These are phyloP conservation scores for Diaporthe aspalathi DNA, from an alignment of 2,329 filamentous ascomycete species.

Conservation along the genomic window DNA sequence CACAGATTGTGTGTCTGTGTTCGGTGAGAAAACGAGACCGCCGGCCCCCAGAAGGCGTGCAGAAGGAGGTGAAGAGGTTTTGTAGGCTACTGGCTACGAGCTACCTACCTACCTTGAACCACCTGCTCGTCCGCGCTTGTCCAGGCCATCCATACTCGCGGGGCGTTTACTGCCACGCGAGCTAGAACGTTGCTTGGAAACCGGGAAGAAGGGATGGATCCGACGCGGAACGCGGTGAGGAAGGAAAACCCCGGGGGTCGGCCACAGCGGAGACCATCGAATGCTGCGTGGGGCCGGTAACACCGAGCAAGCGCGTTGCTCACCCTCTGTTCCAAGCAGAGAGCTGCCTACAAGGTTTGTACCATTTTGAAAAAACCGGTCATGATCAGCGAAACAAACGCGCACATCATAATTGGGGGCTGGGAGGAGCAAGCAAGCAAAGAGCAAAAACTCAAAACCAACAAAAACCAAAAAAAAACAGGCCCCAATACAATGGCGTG, in stretches of 20 bases:
- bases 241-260: conserved; percentile 5
- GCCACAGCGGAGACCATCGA: conserved; percentile 13
- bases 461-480: too few species aligned
- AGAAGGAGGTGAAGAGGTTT: neutral
- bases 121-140: neutral
- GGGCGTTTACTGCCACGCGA: neutral
- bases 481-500: neutral
- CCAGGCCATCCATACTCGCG: neutral
- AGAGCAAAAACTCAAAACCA: neutral
- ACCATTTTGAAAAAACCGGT: neutral
- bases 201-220: neutral
- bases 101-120: too few species aligned
- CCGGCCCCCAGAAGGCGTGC: neutral
- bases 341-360: conserved; percentile 1
- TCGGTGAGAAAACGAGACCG: too few species aligned
- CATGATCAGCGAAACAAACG: conserved; percentile 23
- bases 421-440: too few species aligned
- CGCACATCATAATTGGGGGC: neutral
- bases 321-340: neutral
- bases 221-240: conserved; percentile 9
- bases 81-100: neutral
- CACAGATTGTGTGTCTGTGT: too few species aligned
- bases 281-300: conserved; percentile 25
- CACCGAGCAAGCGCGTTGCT: conserved; percentile 6
- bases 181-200: neutral